Evolutionary conservation across 2,329 filamentous ascomycete species (phyloP).

Genomic region (Trichophyton mentagrophytes): DNA sequence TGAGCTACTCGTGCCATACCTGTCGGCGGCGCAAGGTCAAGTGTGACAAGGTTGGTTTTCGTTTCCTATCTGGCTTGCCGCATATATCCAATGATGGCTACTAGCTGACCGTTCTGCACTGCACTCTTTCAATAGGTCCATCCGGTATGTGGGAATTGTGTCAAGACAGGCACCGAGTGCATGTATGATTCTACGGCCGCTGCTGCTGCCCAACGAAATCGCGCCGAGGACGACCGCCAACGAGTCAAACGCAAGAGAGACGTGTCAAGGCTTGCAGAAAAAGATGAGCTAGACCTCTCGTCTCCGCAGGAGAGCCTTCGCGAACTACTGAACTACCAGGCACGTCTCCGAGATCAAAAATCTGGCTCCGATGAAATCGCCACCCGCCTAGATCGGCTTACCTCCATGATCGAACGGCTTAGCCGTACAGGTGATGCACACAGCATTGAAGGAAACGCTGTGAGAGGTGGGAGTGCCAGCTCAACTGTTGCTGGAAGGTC

Average conservation of each 20-base stretch:
- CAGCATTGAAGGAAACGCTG: conserved; percentile 13
- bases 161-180: conserved; percentile 33
- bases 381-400: conserved; percentile 32
- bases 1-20: conserved; percentile 36
- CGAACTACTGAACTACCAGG: conserved; percentile 16
- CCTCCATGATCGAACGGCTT: conserved; percentile 34
- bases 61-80: background rate
- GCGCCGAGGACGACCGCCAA: conserved; percentile 13
- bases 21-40: conserved; percentile 37
- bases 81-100: conserved; percentile 1
- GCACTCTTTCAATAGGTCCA: conserved; percentile 22
- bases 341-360: conserved; percentile 16
- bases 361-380: conserved; percentile 29
- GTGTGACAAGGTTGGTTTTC: conserved; percentile 21
- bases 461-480: background rate
- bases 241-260: conserved; percentile 27
- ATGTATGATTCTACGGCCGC: conserved; percentile 25
- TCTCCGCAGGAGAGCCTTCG: conserved; percentile 22
- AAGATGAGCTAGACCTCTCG: conserved; percentile 18
- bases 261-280: conserved; percentile 12
- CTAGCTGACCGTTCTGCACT: background rate
- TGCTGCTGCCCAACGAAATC: conserved; percentile 8
- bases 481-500: background rate
- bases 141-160: conserved; percentile 35
- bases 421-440: conserved; percentile 23